These are phyloP conservation scores for Vitellaria paradoxa DNA, from an alignment of 179 eudicot genomes.

Conservation along the genomic window DNA sequence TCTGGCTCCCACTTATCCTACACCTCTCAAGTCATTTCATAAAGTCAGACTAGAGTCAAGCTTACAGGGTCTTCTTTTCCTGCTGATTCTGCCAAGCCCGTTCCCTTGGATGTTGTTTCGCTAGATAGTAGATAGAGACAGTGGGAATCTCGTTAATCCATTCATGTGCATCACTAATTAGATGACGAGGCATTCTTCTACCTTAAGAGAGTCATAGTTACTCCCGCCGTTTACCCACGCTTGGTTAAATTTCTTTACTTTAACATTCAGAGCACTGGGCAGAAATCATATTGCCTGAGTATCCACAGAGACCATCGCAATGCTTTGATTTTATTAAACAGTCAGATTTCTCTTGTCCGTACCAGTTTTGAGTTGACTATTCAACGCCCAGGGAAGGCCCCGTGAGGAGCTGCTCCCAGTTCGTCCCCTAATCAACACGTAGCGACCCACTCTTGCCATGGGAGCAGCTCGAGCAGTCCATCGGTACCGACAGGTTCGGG, in stretches of 20 bases:
- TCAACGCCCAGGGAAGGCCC: slow-evolving; percentile 60
- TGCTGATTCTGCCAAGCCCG: no score
- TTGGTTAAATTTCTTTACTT: slow-evolving; percentile 83
- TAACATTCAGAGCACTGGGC: slow-evolving; percentile 87
- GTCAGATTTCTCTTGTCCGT: slow-evolving; percentile 69
- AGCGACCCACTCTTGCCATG: no score
- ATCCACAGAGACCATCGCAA: slow-evolving; percentile 74
- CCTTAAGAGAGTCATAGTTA: slow-evolving; percentile 59
- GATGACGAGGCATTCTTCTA: no score
- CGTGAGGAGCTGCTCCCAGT: slow-evolving; percentile 2
- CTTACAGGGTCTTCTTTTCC: no score
- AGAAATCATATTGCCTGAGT: slow-evolving; percentile 79
- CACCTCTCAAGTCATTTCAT: no score
- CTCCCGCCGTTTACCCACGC: slow-evolving; percentile 79
- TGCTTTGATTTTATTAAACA: slow-evolving; percentile 73
- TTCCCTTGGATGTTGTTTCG: no score
- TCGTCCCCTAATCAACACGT: neutral
- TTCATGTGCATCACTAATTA: no score
- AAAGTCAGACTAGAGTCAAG: no score
- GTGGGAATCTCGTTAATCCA: no score
- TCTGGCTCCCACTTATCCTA: neutral
- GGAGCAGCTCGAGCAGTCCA: no score
- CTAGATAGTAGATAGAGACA: no score
- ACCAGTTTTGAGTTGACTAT: slow-evolving; percentile 59
- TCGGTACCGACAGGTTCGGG: no score